Conservation (phyloP, 176 grass and related monocot genomes). For the Rhynchospora breviuscula region DNA sequence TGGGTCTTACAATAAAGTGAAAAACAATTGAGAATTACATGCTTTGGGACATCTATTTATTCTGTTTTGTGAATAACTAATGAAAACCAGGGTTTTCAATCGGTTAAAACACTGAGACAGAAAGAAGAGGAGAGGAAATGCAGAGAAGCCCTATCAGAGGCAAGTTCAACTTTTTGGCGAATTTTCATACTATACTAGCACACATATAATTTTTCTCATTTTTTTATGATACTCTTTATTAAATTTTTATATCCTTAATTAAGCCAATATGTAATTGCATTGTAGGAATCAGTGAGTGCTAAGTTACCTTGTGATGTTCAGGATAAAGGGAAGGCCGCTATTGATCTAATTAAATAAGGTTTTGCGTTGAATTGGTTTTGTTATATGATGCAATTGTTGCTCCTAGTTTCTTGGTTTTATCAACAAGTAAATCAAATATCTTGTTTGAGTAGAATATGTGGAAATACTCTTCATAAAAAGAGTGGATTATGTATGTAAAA, state of each 20-base stretch:
- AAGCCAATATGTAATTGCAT: neutral
- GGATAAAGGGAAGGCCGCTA: constrained; percentile 4
- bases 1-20: neutral
- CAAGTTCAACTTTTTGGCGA: constrained; percentile 8
- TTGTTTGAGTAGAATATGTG: constrained; percentile 18
- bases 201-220: neutral
- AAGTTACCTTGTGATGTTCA: neutral
- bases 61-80: neutral
- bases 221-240: neutral
- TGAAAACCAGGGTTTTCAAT: neutral
- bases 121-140: constrained; percentile 32
- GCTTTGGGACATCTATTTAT: neutral
- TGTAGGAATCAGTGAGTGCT: constrained; percentile 19
- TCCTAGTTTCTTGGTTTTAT: neutral
- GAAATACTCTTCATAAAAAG: neutral
- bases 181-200: neutral
- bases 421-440: constrained; percentile 20
- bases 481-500: neutral
- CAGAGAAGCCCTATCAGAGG: constrained; percentile 25
- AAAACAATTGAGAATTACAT: neutral
- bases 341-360: neutral
- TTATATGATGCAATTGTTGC: constrained; percentile 6
- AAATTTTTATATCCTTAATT: neutral
- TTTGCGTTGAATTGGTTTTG: neutral
- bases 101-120: constrained; percentile 13